Percentiles rank a stretch among this genome's conserved stretches.
phyloP scores from a whole-genome alignment of 2,329 filamentous ascomycete genomes.

The Hypoxylon sp. region DNA sequence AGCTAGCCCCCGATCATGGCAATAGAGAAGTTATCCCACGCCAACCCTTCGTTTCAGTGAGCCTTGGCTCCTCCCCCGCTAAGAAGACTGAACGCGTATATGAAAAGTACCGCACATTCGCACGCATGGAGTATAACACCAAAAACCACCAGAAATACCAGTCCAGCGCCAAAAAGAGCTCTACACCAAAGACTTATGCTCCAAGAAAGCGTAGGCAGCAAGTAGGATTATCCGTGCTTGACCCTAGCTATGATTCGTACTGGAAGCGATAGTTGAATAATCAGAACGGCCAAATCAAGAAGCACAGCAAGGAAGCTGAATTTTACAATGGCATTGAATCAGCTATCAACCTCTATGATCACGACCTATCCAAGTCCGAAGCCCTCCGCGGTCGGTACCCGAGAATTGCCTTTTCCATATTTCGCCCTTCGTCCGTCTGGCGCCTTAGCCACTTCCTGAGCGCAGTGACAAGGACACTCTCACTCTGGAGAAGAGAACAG shows the following conservation, averaged over 20 bases:
- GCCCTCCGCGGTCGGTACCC: background rate
- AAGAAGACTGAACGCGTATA: background rate
- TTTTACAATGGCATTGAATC: too few species aligned
- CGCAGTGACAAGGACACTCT: background rate
- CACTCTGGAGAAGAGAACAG: background rate
- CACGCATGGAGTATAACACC: background rate
- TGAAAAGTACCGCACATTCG: constrained; percentile 16
- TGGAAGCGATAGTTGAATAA: constrained; percentile 5
- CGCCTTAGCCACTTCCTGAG: background rate
- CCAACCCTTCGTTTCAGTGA: constrained; percentile 40
- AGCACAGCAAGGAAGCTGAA: too few species aligned
- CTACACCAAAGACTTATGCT: background rate
- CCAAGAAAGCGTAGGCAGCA: constrained; percentile 18
- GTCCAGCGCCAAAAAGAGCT: background rate
- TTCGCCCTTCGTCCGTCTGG: background rate
- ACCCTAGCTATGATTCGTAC: background rate
- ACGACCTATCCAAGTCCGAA: too few species aligned
- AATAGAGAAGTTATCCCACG: constrained; percentile 24
- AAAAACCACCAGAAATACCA: background rate
- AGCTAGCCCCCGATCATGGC: background rate
- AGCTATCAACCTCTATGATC: too few species aligned
- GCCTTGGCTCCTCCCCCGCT: constrained; percentile 26
- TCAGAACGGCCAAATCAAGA: too few species aligned
- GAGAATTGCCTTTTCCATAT: background rate
- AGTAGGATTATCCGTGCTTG: constrained; percentile 12